A percentile compares a stretch with the other conserved stretches of the same genome.
Evolutionary conservation across 179 eudicot species (phyloP).

Genomic region (Vitellaria paradoxa): DNA sequence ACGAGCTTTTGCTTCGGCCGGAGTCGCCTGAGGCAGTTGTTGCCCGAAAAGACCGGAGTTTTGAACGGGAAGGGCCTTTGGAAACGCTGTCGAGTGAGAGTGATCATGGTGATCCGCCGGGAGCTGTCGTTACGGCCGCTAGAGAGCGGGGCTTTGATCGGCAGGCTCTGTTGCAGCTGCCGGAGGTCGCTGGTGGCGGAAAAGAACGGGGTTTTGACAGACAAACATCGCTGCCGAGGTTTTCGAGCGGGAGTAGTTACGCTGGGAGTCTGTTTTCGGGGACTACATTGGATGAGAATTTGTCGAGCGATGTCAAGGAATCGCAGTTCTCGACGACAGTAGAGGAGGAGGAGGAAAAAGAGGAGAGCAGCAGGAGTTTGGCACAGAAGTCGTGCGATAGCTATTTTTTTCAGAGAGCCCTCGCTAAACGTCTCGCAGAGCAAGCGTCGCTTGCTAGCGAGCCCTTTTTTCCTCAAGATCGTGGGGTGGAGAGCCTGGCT

Average conservation of each 20-base stretch:
- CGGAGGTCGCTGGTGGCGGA: too few relatives aligned
- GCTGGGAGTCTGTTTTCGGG: conserved; percentile 59
- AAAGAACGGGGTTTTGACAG: conserved; percentile 8
- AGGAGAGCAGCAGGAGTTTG: conserved; percentile 20
- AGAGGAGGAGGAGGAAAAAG: conserved; percentile 22
- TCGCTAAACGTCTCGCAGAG: conserved; percentile 59
- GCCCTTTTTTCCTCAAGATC: conserved; percentile 31
- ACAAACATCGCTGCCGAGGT: conserved; percentile 22
- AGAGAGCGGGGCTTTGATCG: conserved; percentile 14
- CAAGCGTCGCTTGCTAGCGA: conserved; percentile 48
- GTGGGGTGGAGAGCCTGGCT: background rate
- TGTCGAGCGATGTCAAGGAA: conserved; percentile 37
- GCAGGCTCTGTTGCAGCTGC: too few relatives aligned
- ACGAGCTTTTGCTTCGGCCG: conserved; percentile 34
- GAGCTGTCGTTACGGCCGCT: conserved; percentile 12
- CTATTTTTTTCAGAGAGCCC: conserved; percentile 58
- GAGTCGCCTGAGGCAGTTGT: conserved; percentile 19
- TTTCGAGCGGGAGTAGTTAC: conserved; percentile 47
- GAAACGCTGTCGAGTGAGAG: conserved; percentile 42
- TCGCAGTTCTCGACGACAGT: conserved; percentile 23
- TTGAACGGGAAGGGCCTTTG: conserved; percentile 37
- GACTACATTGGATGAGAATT: conserved; percentile 36
- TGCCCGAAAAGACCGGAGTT: conserved; percentile 14
- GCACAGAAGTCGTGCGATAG: conserved; percentile 61
- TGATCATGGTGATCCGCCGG: conserved; percentile 38